A percentile compares a stretch with the other conserved stretches of the same genome.
Conservation (phyloP, 768 basidiomycete genomes). For the Tulasnella sp. region DNA sequence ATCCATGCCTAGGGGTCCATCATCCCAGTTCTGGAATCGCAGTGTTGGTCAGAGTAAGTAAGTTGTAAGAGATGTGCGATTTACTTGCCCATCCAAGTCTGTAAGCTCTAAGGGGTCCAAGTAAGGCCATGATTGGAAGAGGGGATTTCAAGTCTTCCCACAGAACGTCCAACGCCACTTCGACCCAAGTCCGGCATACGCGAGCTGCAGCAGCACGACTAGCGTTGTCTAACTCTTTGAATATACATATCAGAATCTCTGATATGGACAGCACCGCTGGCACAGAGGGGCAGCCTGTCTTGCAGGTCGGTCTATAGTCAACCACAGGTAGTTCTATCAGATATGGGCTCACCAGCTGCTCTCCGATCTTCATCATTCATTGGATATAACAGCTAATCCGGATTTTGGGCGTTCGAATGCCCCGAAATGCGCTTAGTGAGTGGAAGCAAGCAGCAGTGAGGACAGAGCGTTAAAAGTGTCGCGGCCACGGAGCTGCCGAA, state of each 20-base stretch:
- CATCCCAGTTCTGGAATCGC: too few relatives aligned
- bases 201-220: not conserved
- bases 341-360: not conserved
- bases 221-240: not conserved
- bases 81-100: too few relatives aligned
- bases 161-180: not conserved
- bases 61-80: too few relatives aligned
- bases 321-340: constrained; percentile 42
- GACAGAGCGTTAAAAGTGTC: constrained; percentile 38
- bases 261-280: constrained; percentile 43
- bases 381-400: too few relatives aligned
- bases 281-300: constrained; percentile 57
- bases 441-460: too few relatives aligned
- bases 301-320: constrained; percentile 65
- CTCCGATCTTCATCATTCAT: not conserved
- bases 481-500: too few relatives aligned
- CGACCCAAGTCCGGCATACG: not conserved
- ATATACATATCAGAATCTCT: not conserved
- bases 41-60: not conserved
- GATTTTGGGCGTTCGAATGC: too few relatives aligned
- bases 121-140: not conserved
- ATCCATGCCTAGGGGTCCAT: too few relatives aligned
- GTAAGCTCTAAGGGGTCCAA: not conserved
- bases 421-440: too few relatives aligned
- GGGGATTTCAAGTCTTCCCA: not conserved